Conservation (phyloP, 2,329 filamentous ascomycete species). For the Paecilomyces niveus region DNA sequence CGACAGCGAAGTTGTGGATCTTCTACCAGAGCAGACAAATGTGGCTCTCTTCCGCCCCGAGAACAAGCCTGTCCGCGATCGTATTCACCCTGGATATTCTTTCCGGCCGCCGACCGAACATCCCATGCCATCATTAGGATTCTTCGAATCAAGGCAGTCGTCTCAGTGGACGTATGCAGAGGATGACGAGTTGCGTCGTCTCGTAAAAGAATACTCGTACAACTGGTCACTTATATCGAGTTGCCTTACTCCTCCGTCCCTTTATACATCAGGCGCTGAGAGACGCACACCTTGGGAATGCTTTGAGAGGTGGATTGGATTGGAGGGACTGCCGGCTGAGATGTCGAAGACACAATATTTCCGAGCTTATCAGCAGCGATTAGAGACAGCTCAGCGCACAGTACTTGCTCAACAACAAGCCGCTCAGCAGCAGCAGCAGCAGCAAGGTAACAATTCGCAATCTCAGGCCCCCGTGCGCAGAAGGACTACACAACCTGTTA, state of each 20-base stretch:
- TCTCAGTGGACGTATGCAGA: conserved; percentile 90
- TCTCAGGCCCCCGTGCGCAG: conserved; percentile 54
- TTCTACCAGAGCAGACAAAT: conserved; percentile 63
- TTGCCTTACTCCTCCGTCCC: conserved; percentile 65
- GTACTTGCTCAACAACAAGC: conserved; percentile 52
- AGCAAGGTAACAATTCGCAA: conserved; percentile 44
- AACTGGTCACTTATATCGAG: conserved; percentile 95
- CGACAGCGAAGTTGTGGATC: conserved; percentile 42
- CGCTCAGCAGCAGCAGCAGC: conserved; percentile 42
- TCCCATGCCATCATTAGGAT: conserved; percentile 79
- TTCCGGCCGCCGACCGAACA: conserved; percentile 90
- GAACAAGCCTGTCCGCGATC: conserved; percentile 81
- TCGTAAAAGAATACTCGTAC: conserved; percentile 90
- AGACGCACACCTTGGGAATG: conserved; percentile 96
- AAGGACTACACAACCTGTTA: conserved; percentile 66
- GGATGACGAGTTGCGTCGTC: conserved; percentile 76
- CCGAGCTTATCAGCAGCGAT: conserved; percentile 60
- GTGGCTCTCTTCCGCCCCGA: conserved; percentile 86
- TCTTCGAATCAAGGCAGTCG: conserved; percentile 78
- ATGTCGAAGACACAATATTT: conserved; percentile 97
- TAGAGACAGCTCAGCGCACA: conserved; percentile 56
- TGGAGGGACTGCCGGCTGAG: conserved; percentile 84
- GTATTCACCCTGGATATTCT: conserved; percentile 82
- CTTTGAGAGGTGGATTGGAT: conserved; percentile 90
- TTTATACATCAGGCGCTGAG: conserved; percentile 79